A percentile compares a stretch with the other conserved stretches of the same genome.
Conservation (phyloP, 129 eudicot genomes). For the Flaveria sonorensis region DNA sequence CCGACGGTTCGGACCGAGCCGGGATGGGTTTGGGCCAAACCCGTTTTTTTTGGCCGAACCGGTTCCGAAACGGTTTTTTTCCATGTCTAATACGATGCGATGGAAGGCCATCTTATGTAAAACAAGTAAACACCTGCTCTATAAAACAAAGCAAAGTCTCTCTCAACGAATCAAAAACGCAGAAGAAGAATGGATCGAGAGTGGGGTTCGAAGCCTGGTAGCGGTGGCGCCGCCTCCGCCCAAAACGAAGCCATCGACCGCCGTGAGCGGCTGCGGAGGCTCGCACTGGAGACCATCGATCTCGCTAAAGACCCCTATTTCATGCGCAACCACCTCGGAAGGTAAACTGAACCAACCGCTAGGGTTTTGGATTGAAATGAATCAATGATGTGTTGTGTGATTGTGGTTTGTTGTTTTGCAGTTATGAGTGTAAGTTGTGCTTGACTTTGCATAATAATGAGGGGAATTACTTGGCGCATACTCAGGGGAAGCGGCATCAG, state of each 20-base stretch:
- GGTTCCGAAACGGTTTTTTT: no score
- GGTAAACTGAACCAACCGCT: constrained; percentile 37
- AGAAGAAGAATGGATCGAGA: constrained; percentile 74
- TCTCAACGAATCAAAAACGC: background rate
- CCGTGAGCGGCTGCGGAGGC: constrained; percentile 88
- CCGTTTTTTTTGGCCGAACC: no score
- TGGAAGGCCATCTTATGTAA: no score
- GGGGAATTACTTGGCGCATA: constrained; percentile 96
- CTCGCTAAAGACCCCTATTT: constrained; percentile 98
- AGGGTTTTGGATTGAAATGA: background rate
- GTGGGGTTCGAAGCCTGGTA: constrained; percentile 99
- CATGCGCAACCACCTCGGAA: constrained; percentile 98
- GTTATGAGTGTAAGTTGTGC: constrained; percentile 91
- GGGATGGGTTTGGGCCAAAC: no score
- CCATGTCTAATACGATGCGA: no score
- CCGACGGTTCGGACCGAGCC: no score
- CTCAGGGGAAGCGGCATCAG: constrained; percentile 97
- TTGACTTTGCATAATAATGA: constrained; percentile 90
- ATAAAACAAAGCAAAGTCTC: background rate
- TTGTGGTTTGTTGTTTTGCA: constrained; percentile 25
- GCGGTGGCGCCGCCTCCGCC: constrained; percentile 99
- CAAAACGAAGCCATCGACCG: constrained; percentile 98
- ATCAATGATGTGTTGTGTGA: background rate
- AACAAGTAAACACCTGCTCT: no score
- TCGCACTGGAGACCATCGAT: constrained; percentile 93